Evolutionary conservation across 2,329 filamentous ascomycete genomes (phyloP).

Genomic region (Trichoderma sp.): DNA sequence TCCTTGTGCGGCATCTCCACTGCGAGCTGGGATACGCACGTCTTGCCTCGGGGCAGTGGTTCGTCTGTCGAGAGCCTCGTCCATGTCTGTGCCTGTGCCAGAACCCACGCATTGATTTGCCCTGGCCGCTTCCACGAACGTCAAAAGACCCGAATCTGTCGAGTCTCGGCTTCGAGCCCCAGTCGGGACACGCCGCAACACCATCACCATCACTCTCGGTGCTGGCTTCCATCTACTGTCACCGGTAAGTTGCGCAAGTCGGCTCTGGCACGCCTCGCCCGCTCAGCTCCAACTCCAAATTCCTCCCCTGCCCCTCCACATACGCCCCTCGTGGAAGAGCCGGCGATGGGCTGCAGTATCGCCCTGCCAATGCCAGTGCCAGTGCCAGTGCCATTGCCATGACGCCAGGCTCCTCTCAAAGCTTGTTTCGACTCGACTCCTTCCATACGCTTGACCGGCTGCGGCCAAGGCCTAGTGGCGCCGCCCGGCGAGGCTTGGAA

Average conservation of each 20-base stretch:
- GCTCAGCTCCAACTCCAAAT: background rate
- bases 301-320: background rate
- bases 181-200: no score
- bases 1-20: constrained; percentile 27
- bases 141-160: no score
- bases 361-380: background rate
- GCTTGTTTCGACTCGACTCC: constrained; percentile 6
- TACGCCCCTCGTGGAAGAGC: background rate
- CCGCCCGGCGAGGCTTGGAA: constrained; percentile 15
- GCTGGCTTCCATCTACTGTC: no score
- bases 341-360: background rate
- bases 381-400: constrained; percentile 1
- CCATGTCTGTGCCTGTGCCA: no score
- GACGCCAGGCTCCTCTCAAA: constrained; percentile 3
- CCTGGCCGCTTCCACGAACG: no score
- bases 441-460: constrained; percentile 14
- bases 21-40: constrained; percentile 7
- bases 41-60: background rate
- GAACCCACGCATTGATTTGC: no score
- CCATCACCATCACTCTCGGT: no score
- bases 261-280: background rate
- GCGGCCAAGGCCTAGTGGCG: constrained; percentile 18
- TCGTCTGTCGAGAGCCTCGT: no score
- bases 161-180: no score
- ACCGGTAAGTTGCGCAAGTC: background rate